Percentiles rank a stretch among this genome's conserved stretches.
phyloP scores from a whole-genome alignment of 768 basidiomycete genomes.

The Lentinula sp. region DNA sequence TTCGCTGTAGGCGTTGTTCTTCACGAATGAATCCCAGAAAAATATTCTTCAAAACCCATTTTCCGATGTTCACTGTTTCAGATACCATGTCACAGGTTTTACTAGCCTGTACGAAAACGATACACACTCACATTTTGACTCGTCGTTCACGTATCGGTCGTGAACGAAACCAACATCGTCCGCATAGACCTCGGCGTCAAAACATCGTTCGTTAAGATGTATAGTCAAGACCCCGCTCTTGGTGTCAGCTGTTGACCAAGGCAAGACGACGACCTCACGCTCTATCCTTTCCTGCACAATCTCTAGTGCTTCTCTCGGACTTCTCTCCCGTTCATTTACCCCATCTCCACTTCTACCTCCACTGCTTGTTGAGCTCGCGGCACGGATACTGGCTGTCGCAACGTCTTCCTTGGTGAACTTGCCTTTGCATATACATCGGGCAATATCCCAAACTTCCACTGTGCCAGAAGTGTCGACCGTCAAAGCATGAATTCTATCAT shows the following conservation, averaged over 20 bases:
- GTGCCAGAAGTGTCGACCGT: slow-evolving; percentile 87
- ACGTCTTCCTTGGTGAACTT: slow-evolving; percentile 63
- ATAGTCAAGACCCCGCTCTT: slow-evolving; percentile 84
- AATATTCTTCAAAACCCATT: slow-evolving; percentile 84
- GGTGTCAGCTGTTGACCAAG: slow-evolving; percentile 89
- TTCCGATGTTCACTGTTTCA: slow-evolving; percentile 77
- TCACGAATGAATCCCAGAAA: slow-evolving; percentile 76
- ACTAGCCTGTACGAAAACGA: slow-evolving; percentile 1
- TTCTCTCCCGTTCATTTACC: slow-evolving; percentile 38
- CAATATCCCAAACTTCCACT: slow-evolving; percentile 91
- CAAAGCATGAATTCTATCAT: slow-evolving; percentile 85
- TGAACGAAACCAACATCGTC: slow-evolving; percentile 77
- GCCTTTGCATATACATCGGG: slow-evolving; percentile 72
- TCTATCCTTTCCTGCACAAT: slow-evolving; percentile 88
- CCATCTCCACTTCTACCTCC: slow-evolving; percentile 20
- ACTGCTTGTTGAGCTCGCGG: slow-evolving; percentile 33
- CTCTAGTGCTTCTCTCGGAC: slow-evolving; percentile 82
- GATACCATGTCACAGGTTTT: slow-evolving; percentile 6
- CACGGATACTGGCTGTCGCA: slow-evolving; percentile 43
- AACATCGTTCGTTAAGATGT: slow-evolving; percentile 81
- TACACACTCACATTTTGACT: slow-evolving; percentile 60
- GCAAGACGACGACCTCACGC: slow-evolving; percentile 79
- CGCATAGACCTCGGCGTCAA: slow-evolving; percentile 93
- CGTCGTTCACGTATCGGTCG: slow-evolving; percentile 64
- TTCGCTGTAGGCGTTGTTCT: slow-evolving; percentile 42